A percentile compares a stretch with the other conserved stretches of the same genome.
Conservation (phyloP, 495 filamentous ascomycete genomes). For the Lentithecium fluviatile region DNA sequence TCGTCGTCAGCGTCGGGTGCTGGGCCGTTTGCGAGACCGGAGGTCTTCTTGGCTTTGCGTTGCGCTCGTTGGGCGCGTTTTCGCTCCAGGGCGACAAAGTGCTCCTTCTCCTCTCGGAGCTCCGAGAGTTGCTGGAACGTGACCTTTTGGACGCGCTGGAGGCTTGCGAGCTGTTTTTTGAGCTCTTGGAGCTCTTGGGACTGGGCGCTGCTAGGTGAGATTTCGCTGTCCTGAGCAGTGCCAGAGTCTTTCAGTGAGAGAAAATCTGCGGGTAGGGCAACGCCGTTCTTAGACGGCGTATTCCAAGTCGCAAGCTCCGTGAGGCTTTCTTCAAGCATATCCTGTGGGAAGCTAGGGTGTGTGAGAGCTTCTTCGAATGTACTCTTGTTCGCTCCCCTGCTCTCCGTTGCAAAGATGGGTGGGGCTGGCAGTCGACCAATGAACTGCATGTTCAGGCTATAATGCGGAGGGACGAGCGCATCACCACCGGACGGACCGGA, state of each 20-base stretch:
- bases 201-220: neutral
- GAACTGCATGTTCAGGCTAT: constrained; percentile 68
- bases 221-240: neutral
- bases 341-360: constrained; percentile 53
- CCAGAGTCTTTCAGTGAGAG: constrained; percentile 23
- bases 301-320: constrained; percentile 50
- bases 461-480: constrained; percentile 57
- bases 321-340: constrained; percentile 57
- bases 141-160: constrained; percentile 43
- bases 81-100: constrained; percentile 29
- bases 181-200: constrained; percentile 19
- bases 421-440: constrained; percentile 27
- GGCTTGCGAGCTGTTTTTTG: constrained; percentile 38
- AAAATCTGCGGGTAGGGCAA: constrained; percentile 34
- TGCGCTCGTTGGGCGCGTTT: constrained; percentile 19
- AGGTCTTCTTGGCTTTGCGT: constrained; percentile 6
- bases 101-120: constrained; percentile 41
- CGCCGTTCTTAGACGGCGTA: constrained; percentile 8
- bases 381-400: neutral
- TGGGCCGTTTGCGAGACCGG: constrained; percentile 7
- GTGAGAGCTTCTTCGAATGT: constrained; percentile 53
- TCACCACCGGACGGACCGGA: constrained; percentile 44
- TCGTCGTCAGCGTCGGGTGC: constrained; percentile 8
- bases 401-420: constrained; percentile 21
- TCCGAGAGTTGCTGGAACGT: constrained; percentile 43